These are phyloP conservation scores for Calonectria fujianensis DNA, from an alignment of 2,329 filamentous ascomycete species.

Conservation along the genomic window DNA sequence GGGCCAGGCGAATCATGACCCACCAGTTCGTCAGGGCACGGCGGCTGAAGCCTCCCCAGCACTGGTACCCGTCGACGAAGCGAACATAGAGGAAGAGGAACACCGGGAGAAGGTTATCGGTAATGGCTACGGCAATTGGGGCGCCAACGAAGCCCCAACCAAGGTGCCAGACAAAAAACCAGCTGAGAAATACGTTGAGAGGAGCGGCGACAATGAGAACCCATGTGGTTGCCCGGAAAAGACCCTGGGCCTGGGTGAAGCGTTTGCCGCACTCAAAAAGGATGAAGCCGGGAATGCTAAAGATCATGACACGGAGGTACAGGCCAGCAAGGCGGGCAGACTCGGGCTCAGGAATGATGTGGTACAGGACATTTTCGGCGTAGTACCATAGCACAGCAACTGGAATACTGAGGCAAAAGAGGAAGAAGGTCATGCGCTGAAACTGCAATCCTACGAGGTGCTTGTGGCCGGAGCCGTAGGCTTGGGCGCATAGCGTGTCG, in stretches of 20 bases:
- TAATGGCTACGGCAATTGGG: constrained; percentile 86
- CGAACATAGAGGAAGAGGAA: constrained; percentile 86
- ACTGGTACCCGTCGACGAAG: constrained; percentile 83
- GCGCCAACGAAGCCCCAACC: constrained; percentile 85
- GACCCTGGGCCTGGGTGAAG: constrained; percentile 87
- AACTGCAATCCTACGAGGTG: constrained; percentile 90
- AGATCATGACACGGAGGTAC: constrained; percentile 83
- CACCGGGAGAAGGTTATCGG: constrained; percentile 84
- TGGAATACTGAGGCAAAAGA: constrained; percentile 82
- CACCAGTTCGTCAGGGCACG: constrained; percentile 85
- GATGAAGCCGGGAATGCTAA: constrained; percentile 85
- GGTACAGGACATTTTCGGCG: constrained; percentile 78
- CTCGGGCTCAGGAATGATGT: constrained; percentile 70
- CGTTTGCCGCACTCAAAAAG: constrained; percentile 87
- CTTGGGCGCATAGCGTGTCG: constrained; percentile 94
- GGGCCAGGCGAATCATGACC: constrained; percentile 87
- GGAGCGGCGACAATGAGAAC: constrained; percentile 85
- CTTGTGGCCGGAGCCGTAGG: constrained; percentile 93
- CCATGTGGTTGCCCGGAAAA: constrained; percentile 86
- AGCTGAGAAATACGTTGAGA: constrained; percentile 85
- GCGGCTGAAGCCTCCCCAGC: constrained; percentile 88
- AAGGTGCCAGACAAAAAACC: constrained; percentile 84
- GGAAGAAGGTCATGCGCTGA: constrained; percentile 87
- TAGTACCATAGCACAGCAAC: constrained; percentile 83
- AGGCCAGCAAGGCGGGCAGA: constrained; percentile 80